Evolutionary conservation across 176 grass and related monocot genomes (phyloP).

Genomic region (Triticum turgidum): DNA sequence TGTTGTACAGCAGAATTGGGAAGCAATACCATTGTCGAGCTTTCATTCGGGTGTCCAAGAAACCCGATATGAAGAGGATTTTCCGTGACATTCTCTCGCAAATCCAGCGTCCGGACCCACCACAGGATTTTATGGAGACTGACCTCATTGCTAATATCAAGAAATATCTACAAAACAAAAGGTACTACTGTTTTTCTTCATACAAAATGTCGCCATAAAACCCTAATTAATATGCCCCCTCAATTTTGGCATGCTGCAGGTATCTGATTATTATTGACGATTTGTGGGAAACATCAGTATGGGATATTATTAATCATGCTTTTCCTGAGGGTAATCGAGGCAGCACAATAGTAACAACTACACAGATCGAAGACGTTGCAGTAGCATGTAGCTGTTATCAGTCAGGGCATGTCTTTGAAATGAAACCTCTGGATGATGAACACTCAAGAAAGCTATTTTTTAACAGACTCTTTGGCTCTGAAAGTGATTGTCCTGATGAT

Average conservation of each 20-base stretch:
- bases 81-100: not conserved
- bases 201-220: no score
- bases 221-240: no score
- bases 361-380: not conserved
- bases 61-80: not conserved
- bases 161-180: no score
- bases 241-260: not conserved
- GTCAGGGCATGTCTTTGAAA: not conserved
- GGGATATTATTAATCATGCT: not conserved
- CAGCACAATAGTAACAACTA: conserved; percentile 5
- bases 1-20: not conserved
- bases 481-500: not conserved
- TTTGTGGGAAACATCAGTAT: not conserved
- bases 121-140: no score
- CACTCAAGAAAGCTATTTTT: no score
- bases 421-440: not conserved
- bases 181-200: no score
- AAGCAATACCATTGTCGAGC: not conserved
- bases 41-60: not conserved
- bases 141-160: no score
- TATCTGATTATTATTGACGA: not conserved
- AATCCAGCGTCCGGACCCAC: not conserved
- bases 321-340: not conserved
- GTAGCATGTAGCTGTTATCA: not conserved
- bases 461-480: no score